Evolutionary conservation across 192 early-diverging fungal genomes (phyloP), one percentile per base, ranked within the genome.

Genomic region (Backusella circina): DNA sequence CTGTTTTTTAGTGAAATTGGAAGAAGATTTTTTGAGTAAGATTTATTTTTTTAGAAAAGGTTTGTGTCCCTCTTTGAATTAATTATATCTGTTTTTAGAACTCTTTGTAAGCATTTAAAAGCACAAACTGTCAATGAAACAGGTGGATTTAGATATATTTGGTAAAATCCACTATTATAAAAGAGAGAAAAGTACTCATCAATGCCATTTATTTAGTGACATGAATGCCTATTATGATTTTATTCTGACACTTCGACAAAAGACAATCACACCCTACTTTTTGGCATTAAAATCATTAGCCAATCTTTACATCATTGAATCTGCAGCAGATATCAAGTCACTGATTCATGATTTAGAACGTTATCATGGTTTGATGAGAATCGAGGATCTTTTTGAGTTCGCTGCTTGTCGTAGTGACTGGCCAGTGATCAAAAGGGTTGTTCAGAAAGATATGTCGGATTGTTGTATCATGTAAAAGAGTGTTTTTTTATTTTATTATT

Each of bases 1-100:
- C 92, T 99, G 38, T 96, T 97, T 82, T 89, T 95, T 67, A 92
- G 91, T 74, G 97, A 99, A 80, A 87, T 98, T 67, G 95, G 92
- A 47, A 77, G 90, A 30, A 88, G 97, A 54, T 83, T 99, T 70
- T 99, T 96, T 85, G 90, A 92, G 93, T 95, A 88, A 81, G 85
- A 79, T 15, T 15, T 41, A 16, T 41, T 41, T 13, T 51, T 37
- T 54, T 9, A 21, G 18, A 50, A 47, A 13, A 13, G 10, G 65
- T n/a, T n/a, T n/a, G 31, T 8, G 32, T 6, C 4, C 36, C 21
- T n/a, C n/a, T n/a, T n/a, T 72, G 31, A 64, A 33, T 28, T 36
- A 5, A 65, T 54, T 65, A 32, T 51, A 37, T 67, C 74, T 35
- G 9, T 51, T n/a, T 51, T 16, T 82, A 95, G 93, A 65, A 85